Conservation (phyloP, 1,139 yeast species). For the Debaryomyces psychrophilus region DNA sequence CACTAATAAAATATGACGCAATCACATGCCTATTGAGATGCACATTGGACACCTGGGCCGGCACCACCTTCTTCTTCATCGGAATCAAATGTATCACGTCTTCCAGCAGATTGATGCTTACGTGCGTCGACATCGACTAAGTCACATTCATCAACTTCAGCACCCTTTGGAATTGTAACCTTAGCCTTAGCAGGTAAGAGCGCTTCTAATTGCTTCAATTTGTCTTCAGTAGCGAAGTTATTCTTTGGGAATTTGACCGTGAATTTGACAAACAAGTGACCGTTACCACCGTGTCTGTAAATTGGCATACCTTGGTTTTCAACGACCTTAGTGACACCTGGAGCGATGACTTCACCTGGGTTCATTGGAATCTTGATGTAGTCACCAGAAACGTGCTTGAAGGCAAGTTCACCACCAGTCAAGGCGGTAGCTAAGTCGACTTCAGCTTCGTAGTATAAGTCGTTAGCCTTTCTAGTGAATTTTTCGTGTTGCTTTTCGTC, state of each 20-base stretch:
- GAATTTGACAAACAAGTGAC: slow-evolving; percentile 73
- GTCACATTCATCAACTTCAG: slow-evolving; percentile 82
- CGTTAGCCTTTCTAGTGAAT: slow-evolving; percentile 89
- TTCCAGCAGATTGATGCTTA: slow-evolving; percentile 53
- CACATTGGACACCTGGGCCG: slow-evolving; percentile 85
- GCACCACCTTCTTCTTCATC: slow-evolving; percentile 66
- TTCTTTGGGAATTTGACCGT: slow-evolving; percentile 70
- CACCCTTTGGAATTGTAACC: slow-evolving; percentile 59
- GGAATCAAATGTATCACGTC: slow-evolving; percentile 62
- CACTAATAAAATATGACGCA: slow-evolving; percentile 1
- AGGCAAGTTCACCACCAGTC: slow-evolving; percentile 90
- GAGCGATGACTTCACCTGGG: slow-evolving; percentile 93
- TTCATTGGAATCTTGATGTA: slow-evolving; percentile 78
- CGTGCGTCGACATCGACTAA: slow-evolving; percentile 63
- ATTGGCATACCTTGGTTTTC: slow-evolving; percentile 97
- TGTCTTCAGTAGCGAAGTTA: slow-evolving; percentile 66
- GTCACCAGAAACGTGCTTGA: slow-evolving; percentile 88
- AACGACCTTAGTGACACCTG: slow-evolving; percentile 78
- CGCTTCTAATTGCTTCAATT: slow-evolving; percentile 63
- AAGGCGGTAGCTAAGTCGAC: slow-evolving; percentile 91
- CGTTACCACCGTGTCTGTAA: slow-evolving; percentile 73
- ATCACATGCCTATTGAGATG: slow-evolving; percentile 60
- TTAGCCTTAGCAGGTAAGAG: slow-evolving; percentile 68
- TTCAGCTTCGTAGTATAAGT: slow-evolving; percentile 82
- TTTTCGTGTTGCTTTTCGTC: slow-evolving; percentile 84